phyloP scores from a whole-genome alignment of 345 rosid genomes.

The Dipteronia sinensis region DNA sequence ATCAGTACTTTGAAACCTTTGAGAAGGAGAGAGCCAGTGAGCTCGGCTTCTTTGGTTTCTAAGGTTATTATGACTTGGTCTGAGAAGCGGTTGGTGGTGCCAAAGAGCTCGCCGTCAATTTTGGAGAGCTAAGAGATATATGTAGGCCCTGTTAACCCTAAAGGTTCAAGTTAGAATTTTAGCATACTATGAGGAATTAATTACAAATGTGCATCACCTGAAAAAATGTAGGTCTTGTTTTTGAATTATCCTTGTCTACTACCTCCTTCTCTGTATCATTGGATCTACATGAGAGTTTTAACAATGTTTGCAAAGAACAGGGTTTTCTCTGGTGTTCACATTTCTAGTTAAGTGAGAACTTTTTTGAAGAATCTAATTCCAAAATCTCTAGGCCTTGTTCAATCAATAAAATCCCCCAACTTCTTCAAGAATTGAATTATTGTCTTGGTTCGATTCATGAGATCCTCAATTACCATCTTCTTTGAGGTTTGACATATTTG shows the following conservation, averaged over 20 bases:
- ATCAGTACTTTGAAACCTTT: slow-evolving; percentile 88
- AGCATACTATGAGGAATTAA: background rate
- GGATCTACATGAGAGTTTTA: slow-evolving; percentile 2
- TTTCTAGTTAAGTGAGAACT: no score
- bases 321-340: background rate
- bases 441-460: no score
- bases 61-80: slow-evolving; percentile 5
- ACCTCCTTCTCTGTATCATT: background rate
- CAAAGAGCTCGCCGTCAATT: slow-evolving; percentile 17
- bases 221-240: slow-evolving; percentile 5
- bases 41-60: slow-evolving; percentile 88
- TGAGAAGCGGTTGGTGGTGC: slow-evolving; percentile 11
- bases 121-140: slow-evolving; percentile 21
- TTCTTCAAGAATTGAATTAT: no score
- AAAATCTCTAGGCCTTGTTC: no score
- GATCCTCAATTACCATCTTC: no score
- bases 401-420: no score
- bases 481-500: no score
- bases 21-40: slow-evolving; percentile 91
- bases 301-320: background rate
- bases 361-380: no score
- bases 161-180: slow-evolving; percentile 16
- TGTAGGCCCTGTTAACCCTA: slow-evolving; percentile 19
- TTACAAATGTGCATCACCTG: slow-evolving; percentile 4
- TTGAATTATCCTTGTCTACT: no score